Evolutionary conservation across 169 alveolate genomes (phyloP).

Genomic region (Plasmodium coatneyi): DNA sequence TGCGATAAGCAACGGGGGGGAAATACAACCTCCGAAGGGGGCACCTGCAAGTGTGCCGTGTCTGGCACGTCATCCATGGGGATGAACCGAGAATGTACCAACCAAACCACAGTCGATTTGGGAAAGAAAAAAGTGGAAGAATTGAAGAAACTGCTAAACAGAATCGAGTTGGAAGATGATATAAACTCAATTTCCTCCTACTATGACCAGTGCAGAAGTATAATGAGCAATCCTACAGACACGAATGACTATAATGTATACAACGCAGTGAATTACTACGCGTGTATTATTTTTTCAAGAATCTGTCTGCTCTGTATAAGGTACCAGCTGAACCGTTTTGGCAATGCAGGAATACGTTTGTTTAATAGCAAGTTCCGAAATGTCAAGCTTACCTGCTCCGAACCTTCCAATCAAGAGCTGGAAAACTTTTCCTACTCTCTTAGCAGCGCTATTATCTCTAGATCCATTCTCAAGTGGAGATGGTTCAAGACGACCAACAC

Average conservation of each 20-base stretch:
- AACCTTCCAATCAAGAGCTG: conserved; percentile 57
- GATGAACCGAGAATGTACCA: background rate
- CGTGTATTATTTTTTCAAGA: conserved; percentile 51
- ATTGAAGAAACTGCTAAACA: conserved; percentile 11
- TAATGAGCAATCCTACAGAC: background rate
- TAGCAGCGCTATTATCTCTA: conserved; percentile 61
- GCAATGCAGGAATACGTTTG: conserved; percentile 44
- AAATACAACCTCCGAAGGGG: background rate
- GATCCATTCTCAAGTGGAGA: conserved; percentile 47
- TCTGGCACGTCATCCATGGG: background rate
- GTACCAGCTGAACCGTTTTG: conserved; percentile 66
- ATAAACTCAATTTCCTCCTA: conserved; percentile 31
- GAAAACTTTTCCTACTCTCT: conserved; percentile 54
- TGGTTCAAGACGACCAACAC: conserved; percentile 69
- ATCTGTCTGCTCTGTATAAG: conserved; percentile 58
- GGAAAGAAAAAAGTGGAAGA: conserved; percentile 15
- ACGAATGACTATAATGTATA: background rate
- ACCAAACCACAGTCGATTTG: background rate
- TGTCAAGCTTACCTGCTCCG: conserved; percentile 45
- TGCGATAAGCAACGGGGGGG: background rate
- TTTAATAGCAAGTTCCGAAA: conserved; percentile 58
- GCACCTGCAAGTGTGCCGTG: background rate
- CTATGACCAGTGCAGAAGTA: conserved; percentile 29
- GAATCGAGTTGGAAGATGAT: conserved; percentile 48
- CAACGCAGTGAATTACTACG: conserved; percentile 13